These are phyloP conservation scores for Brasenia schreberi DNA, from an alignment of 164 flowering plant species.

Conservation along the genomic window DNA sequence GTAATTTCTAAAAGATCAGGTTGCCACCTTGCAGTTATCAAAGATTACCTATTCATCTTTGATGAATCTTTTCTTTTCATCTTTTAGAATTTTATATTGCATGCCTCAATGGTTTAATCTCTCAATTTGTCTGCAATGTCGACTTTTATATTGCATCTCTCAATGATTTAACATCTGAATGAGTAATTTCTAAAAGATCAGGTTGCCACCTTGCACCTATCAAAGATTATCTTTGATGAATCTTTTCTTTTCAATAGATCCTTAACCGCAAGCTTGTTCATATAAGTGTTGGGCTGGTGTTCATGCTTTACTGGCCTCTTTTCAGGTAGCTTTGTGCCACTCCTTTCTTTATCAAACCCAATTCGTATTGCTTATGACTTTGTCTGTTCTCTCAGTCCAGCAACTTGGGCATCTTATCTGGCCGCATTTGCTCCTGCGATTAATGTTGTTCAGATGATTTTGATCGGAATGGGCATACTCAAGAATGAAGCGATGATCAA, in stretches of 20 bases:
- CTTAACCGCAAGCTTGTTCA: conserved; percentile 83
- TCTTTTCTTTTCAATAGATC: conserved; percentile 29
- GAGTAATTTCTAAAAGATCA: too few species aligned
- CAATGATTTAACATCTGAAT: too few species aligned
- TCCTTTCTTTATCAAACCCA: background rate
- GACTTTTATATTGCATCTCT: too few species aligned
- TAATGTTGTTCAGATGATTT: conserved; percentile 65
- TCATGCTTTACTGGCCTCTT: conserved; percentile 94
- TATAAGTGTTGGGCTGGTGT: conserved; percentile 66
- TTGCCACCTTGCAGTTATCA: too few species aligned
- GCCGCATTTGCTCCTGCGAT: conserved; percentile 70
- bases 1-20: too few species aligned
- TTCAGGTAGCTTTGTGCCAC: conserved; percentile 46
- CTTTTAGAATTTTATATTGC: too few species aligned
- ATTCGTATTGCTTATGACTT: background rate
- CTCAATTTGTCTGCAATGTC: too few species aligned
- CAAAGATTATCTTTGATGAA: too few species aligned
- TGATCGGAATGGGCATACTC: conserved; percentile 63
- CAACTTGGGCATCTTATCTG: conserved; percentile 39
- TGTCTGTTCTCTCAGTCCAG: conserved; percentile 29
- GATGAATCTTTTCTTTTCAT: too few species aligned
- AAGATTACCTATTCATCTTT: too few species aligned
- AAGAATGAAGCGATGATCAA: conserved; percentile 80
- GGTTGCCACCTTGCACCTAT: too few species aligned
- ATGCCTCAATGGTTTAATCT: too few species aligned